Evolutionary conservation across 1,284 basidiomycete species (phyloP), one percentile per base, ranked within the genome.

Genomic region (Rhodotorula sp.): DNA sequence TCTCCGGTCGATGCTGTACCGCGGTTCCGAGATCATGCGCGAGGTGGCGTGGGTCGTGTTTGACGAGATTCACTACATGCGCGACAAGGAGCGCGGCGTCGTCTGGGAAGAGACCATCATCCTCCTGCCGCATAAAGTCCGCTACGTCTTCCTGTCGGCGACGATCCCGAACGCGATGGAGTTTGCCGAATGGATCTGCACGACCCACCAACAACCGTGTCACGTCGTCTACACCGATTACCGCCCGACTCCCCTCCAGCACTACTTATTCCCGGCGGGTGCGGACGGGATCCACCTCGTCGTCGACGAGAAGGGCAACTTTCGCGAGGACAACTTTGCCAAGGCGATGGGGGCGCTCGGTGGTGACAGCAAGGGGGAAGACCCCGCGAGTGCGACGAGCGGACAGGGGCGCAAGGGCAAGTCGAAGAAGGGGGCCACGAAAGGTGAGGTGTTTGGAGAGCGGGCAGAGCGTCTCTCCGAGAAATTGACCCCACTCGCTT

Each of bases 11-110:
- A 99, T 99, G 95, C 85, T 99, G 49, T 99, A 99, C 80, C 89
- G 97, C 68, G 97, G 97, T 56, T 97, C 94, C 23, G 97, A 99
- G 83, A 91, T 99, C 78, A 97, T 99, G 92, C 91, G 97, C 72
- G 97, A 99, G 84, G 95, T 99, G 21, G 95, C 95, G 0, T 99
- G 97, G 97, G 95, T 99, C 73, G 88, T 99, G 71, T 99, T 99
- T 80, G 97, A 99, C 81, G 97, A 99, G 83, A 97, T 99, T 73
- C 97, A 99, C 82, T 99, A 99, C 83, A 99, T 99, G 97, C 90
- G 97, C 75, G 97, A 99, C 85, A 94, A 95, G 76, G 82, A 86
- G 78, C 83, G 86, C 66, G 86, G 86, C 71, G 86, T 87, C 34
- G 86, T 87, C 21, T 87, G 86, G 85, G 86, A 87, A 79, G 86